Conservation (phyloP, 2,329 filamentous ascomycete genomes). For the Aureobasidium vineae region DNA sequence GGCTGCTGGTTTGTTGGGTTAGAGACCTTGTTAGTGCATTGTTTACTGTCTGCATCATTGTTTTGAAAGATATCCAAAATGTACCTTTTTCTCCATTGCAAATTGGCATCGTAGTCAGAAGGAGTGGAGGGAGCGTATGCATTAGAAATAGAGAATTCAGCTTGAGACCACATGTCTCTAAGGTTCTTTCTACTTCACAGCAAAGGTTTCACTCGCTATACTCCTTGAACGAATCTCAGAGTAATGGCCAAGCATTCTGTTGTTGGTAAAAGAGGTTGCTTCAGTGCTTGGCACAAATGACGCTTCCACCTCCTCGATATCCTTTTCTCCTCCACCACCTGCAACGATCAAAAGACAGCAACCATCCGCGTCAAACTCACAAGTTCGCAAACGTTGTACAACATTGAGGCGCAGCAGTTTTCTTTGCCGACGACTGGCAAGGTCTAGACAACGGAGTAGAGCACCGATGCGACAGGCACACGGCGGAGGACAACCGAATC, state of each 20-base stretch:
- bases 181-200: neutral
- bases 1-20: slow-evolving; percentile 64
- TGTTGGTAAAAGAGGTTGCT: neutral
- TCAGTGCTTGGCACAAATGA: neutral
- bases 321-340: neutral
- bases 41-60: neutral
- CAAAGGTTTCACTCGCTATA: neutral
- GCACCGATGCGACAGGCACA: too few relatives aligned
- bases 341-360: neutral
- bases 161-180: neutral
- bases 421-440: neutral
- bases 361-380: neutral
- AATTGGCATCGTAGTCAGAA: neutral
- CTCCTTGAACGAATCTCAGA: too few relatives aligned
- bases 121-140: neutral
- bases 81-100: neutral
- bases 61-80: slow-evolving; percentile 3
- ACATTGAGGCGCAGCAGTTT: neutral
- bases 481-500: too few relatives aligned
- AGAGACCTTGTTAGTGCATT: neutral
- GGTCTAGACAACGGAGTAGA: neutral
- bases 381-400: neutral
- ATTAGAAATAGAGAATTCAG: neutral
- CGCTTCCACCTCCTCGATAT: neutral
- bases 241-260: neutral